phyloP scores from a whole-genome alignment of 2,329 filamentous ascomycete species.

The Epichloe aotearoae region DNA sequence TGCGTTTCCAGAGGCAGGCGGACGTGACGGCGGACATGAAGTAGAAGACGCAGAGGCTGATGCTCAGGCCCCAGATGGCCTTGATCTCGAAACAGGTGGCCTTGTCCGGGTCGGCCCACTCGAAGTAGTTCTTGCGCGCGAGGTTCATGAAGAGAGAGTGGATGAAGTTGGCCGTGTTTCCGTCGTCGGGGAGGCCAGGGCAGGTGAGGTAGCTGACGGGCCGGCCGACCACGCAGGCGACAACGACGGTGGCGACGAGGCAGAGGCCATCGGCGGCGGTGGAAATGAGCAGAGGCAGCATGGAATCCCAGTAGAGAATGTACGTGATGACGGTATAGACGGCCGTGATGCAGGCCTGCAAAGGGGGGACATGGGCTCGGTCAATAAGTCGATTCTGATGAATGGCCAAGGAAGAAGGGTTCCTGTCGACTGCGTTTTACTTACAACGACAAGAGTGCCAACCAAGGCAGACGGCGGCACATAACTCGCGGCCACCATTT shows the following conservation, averaged over 20 bases:
- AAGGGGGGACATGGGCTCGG: too few relatives aligned
- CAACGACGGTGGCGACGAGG: slow-evolving; percentile 64
- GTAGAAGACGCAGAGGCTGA: slow-evolving; percentile 63
- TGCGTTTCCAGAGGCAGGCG: slow-evolving; percentile 48
- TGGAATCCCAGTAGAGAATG: slow-evolving; percentile 66
- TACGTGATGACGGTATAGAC: slow-evolving; percentile 70
- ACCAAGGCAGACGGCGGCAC: slow-evolving; percentile 60
- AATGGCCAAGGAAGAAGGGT: background rate
- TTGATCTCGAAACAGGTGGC: slow-evolving; percentile 73
- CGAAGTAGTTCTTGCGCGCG: slow-evolving; percentile 19
- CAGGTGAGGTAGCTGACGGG: slow-evolving; percentile 72
- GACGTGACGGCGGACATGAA: slow-evolving; percentile 47
- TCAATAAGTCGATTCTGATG: too few relatives aligned
- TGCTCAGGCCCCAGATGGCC: slow-evolving; percentile 73
- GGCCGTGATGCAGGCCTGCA: slow-evolving; percentile 60
- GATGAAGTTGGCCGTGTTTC: slow-evolving; percentile 31
- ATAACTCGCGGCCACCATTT: slow-evolving; percentile 54
- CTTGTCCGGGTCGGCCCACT: slow-evolving; percentile 38
- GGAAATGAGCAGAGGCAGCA: slow-evolving; percentile 61
- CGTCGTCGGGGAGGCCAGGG: slow-evolving; percentile 31
- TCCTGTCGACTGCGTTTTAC: slow-evolving; percentile 20
- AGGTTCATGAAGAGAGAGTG: slow-evolving; percentile 29
- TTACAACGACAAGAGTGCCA: slow-evolving; percentile 66
- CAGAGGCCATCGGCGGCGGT: slow-evolving; percentile 53
- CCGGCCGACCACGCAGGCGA: slow-evolving; percentile 64